Conservation (phyloP, 768 basidiomycete genomes). For the Chlorophyllum brunneum region DNA sequence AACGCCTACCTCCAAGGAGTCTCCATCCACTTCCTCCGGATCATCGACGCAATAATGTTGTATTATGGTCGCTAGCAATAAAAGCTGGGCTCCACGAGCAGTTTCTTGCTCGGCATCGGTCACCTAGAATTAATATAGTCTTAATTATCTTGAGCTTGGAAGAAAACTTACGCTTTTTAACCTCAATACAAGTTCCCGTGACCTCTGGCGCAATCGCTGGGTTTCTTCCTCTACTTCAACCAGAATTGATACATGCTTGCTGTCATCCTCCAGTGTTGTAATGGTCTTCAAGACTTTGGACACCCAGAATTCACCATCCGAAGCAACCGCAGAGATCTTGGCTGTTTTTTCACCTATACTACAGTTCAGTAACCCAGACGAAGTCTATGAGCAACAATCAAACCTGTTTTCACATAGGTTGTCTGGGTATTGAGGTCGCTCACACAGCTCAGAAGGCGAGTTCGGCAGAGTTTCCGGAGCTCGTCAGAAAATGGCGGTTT, state of each 20-base stretch:
- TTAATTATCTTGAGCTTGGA: not conserved
- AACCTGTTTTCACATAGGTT: constrained; percentile 49
- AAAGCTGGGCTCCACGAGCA: constrained; percentile 65
- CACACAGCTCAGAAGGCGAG: constrained; percentile 67
- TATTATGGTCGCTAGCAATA: constrained; percentile 67
- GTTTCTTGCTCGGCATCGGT: constrained; percentile 38
- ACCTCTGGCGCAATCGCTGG: constrained; percentile 38
- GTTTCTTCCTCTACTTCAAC: constrained; percentile 56
- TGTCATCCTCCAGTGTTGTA: constrained; percentile 54
- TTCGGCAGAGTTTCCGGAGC: constrained; percentile 62
- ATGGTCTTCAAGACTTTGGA: constrained; percentile 58
- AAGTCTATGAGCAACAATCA: not conserved
- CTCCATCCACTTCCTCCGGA: constrained; percentile 45
- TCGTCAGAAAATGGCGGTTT: constrained; percentile 71
- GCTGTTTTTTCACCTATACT: constrained; percentile 42
- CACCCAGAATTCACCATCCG: constrained; percentile 80
- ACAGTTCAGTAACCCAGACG: constrained; percentile 11
- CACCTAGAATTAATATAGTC: constrained; percentile 16
- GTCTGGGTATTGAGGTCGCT: constrained; percentile 67
- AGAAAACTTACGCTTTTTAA: constrained; percentile 39
- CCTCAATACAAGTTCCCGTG: constrained; percentile 35
- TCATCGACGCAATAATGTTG: constrained; percentile 68
- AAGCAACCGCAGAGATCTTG: constrained; percentile 58
- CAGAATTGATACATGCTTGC: constrained; percentile 59
- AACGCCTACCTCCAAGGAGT: constrained; percentile 55